phyloP scores from a whole-genome alignment of 2,329 filamentous ascomycete species.

The Colletotrichum neosansevieriae region DNA sequence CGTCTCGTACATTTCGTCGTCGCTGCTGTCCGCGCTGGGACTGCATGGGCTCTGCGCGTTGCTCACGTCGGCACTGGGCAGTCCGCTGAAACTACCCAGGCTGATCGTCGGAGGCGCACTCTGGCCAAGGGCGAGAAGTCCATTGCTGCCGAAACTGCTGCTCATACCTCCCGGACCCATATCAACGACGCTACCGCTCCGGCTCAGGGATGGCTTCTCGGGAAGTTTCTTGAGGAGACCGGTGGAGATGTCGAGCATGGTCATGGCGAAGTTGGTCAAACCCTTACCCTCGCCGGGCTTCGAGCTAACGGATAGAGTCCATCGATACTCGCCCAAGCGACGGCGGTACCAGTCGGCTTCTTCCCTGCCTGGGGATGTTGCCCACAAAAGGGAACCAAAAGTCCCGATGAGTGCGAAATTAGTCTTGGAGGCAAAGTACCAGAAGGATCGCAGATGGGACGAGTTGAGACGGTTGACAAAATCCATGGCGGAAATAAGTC shows the following conservation, averaged over 20 bases:
- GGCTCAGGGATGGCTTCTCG: constrained; percentile 76
- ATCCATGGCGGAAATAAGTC: constrained; percentile 95
- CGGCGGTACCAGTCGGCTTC: constrained; percentile 94
- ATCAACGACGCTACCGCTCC: constrained; percentile 63
- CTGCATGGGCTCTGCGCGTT: constrained; percentile 64
- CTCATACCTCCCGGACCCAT: constrained; percentile 52
- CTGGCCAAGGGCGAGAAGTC: constrained; percentile 38
- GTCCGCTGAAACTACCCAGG: constrained; percentile 55
- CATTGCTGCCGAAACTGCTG: constrained; percentile 49
- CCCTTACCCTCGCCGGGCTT: constrained; percentile 73
- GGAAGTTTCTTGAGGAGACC: constrained; percentile 77
- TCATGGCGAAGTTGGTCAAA: constrained; percentile 78
- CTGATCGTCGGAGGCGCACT: constrained; percentile 37
- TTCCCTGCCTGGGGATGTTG: constrained; percentile 86
- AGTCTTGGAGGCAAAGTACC: constrained; percentile 88
- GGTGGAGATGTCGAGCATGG: constrained; percentile 79
- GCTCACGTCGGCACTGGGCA: constrained; percentile 62
- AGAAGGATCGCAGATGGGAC: constrained; percentile 88
- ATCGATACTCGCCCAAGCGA: constrained; percentile 88
- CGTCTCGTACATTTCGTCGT: constrained; percentile 67
- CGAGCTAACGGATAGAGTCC: constrained; percentile 89
- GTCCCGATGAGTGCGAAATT: constrained; percentile 97
- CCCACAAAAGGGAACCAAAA: constrained; percentile 90
- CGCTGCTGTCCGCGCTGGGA: constrained; percentile 63
- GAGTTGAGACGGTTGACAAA: constrained; percentile 94